Conservation (phyloP, 2,329 filamentous ascomycete genomes). For the Sporothrix luriei region DNA sequence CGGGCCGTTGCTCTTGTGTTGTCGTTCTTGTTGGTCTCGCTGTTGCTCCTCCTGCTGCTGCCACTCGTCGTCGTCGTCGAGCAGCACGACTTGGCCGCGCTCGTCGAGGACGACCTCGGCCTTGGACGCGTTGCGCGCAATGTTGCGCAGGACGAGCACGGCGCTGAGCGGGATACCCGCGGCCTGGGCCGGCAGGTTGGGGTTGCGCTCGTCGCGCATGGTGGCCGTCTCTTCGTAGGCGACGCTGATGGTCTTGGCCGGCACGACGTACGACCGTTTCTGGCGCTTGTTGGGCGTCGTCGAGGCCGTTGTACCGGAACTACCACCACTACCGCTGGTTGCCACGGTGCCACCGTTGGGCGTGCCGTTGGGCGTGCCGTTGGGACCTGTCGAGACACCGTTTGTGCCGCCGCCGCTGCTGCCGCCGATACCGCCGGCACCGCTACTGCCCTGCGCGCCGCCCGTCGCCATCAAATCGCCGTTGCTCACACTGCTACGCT, state of each 20-base stretch:
- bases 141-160: conserved; percentile 75
- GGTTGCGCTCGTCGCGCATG: conserved; percentile 60
- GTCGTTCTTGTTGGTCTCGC: not conserved
- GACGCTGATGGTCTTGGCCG: conserved; percentile 59
- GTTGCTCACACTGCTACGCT: conserved; percentile 38
- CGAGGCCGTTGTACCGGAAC: not conserved
- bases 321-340: not conserved
- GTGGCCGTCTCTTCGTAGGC: conserved; percentile 60
- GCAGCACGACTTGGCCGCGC: conserved; percentile 36
- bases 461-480: conserved; percentile 35
- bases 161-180: conserved; percentile 79
- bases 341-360: not conserved
- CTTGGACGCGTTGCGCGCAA: conserved; percentile 68
- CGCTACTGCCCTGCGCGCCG: not conserved
- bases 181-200: conserved; percentile 62
- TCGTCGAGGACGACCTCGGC: conserved; percentile 50
- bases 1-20: not conserved
- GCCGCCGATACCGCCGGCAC: not conserved
- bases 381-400: no score
- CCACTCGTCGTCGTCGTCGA: conserved; percentile 47
- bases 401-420: no score
- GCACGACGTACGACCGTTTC: conserved; percentile 54
- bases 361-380: not conserved
- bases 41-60: conserved; percentile 49
- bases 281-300: conserved; percentile 39